Evolutionary conservation across 2,329 filamentous ascomycete genomes (phyloP).

Genomic region (Gnomoniopsis sp.): DNA sequence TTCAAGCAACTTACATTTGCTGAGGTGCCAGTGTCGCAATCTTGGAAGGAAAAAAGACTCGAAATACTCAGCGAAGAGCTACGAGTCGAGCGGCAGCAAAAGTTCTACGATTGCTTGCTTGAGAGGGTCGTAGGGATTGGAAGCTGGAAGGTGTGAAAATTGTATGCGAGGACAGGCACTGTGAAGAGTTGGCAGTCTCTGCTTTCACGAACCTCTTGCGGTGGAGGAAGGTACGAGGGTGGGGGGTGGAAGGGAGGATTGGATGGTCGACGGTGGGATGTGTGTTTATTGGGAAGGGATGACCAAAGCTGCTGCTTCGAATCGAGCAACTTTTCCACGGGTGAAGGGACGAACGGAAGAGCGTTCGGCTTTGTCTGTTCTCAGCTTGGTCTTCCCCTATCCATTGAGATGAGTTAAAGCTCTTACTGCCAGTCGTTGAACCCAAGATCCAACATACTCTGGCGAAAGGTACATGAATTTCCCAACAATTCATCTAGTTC

Average conservation of each 20-base stretch:
- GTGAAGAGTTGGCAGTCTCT: neutral
- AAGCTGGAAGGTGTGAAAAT: neutral
- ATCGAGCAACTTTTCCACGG: neutral
- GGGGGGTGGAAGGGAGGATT: neutral
- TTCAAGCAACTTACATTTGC: conserved; percentile 8
- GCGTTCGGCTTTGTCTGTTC: neutral
- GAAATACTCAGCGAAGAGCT: conserved; percentile 20
- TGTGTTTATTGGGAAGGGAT: conserved; percentile 5
- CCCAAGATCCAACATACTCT: conserved; percentile 5
- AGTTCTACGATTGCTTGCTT: conserved; percentile 1
- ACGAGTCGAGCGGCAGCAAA: conserved; percentile 9
- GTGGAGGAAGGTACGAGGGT: neutral
- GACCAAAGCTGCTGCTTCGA: neutral
- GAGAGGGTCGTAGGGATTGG: neutral
- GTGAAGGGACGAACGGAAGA: neutral
- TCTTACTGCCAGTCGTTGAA: neutral
- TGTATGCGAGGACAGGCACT: neutral
- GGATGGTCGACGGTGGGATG: neutral
- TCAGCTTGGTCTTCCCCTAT: neutral
- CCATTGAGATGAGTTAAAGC: neutral
- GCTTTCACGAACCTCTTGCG: conserved; percentile 1
- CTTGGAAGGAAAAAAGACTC: conserved; percentile 1
- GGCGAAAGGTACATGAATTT: neutral
- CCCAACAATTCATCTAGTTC: conserved; percentile 16
- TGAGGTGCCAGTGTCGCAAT: conserved; percentile 3